A percentile compares a stretch with the other conserved stretches of the same genome.
Conservation (phyloP, 1,284 basidiomycete genomes). For the Vanrija pseudolonga region DNA sequence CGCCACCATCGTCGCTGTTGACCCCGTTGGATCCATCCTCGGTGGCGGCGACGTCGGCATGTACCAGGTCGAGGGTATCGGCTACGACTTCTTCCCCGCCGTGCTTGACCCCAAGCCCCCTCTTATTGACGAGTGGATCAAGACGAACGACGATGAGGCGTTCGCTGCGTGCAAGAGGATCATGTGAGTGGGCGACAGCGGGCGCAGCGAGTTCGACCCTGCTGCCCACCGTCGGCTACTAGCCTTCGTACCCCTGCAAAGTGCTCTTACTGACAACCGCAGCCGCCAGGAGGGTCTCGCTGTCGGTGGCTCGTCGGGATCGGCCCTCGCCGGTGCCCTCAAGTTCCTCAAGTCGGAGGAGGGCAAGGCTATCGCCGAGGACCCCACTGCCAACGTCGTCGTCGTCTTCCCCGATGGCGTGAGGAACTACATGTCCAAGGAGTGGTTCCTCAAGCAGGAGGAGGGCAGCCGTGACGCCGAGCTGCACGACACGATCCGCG, state of each 20-base stretch:
- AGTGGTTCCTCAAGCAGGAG: conserved; percentile 41
- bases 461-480: not conserved
- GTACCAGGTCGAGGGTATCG: conserved; percentile 91
- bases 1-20: conserved; percentile 69
- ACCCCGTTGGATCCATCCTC: conserved; percentile 90
- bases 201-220: not conserved
- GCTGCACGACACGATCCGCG: conserved; percentile 14
- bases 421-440: conserved; percentile 92
- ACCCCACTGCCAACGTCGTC: conserved; percentile 78
- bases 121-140: conserved; percentile 69
- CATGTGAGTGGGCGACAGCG: conserved; percentile 51
- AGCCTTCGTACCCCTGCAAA: not conserved
- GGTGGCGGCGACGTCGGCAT: conserved; percentile 57
- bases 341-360: conserved; percentile 66
- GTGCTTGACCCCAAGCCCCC: conserved; percentile 54
- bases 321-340: conserved; percentile 72
- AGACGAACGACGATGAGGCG: conserved; percentile 75
- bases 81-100: conserved; percentile 79
- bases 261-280: not conserved
- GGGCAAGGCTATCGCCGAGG: conserved; percentile 64
- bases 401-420: conserved; percentile 86
- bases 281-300: conserved; percentile 74
- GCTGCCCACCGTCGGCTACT: not conserved
- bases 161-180: conserved; percentile 71
- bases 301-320: conserved; percentile 88